A percentile compares a stretch with the other conserved stretches of the same genome.
Conservation (phyloP, 495 filamentous ascomycete species). For the Talaromyces thailandensis region DNA sequence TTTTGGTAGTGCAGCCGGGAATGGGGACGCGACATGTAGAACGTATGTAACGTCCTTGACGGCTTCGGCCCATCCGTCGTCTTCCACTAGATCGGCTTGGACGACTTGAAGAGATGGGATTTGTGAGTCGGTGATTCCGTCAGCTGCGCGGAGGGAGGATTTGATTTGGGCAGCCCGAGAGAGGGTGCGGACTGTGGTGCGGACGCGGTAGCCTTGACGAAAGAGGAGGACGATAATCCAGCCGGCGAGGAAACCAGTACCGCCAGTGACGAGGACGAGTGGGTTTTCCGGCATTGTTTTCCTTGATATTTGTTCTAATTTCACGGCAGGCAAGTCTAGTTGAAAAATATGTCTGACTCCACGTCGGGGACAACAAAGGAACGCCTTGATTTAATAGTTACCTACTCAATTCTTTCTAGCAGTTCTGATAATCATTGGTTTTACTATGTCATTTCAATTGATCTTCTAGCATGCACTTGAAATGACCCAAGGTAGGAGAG, state of each 20-base stretch:
- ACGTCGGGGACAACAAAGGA: neutral
- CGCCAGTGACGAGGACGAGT: slow-evolving; percentile 1
- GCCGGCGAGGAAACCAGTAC: neutral
- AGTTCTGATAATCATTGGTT: neutral
- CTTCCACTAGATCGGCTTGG: slow-evolving; percentile 22
- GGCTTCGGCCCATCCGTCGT: slow-evolving; percentile 3
- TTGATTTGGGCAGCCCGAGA: neutral
- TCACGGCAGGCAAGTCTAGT: too few species aligned
- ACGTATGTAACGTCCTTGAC: slow-evolving; percentile 2
- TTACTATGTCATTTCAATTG: neutral
- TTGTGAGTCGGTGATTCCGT: neutral
- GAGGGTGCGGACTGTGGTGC: slow-evolving; percentile 1
- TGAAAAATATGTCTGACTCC: neutral
- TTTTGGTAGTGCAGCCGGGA: neutral
- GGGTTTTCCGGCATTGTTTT: neutral
- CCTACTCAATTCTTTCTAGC: neutral
- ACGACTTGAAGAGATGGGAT: slow-evolving; percentile 14
- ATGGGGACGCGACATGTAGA: neutral
- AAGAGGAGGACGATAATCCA: slow-evolving; percentile 4
- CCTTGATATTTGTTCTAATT: too few species aligned
- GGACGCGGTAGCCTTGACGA: neutral
- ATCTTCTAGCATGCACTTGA: neutral
- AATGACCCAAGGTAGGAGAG: neutral
- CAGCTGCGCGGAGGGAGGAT: neutral
- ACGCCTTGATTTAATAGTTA: neutral